Percentiles rank a stretch among this genome's conserved stretches.
Conservation (phyloP, 495 filamentous ascomycete species). For the Beverwykella pulmonaria region DNA sequence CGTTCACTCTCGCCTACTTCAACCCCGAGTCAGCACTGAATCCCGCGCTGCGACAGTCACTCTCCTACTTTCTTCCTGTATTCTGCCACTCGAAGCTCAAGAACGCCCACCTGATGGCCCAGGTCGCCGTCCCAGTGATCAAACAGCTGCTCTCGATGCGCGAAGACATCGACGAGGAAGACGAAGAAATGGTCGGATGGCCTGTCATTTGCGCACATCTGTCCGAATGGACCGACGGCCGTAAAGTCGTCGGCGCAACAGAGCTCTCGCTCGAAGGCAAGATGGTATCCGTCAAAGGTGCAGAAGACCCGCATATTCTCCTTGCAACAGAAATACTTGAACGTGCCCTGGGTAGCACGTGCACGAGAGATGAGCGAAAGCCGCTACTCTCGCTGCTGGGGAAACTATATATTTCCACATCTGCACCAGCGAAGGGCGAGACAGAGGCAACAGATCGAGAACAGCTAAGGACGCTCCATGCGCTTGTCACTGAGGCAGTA, state of each 20-base stretch:
- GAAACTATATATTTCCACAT: constrained; percentile 75
- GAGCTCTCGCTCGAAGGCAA: constrained; percentile 58
- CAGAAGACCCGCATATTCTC: constrained; percentile 68
- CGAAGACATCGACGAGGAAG: constrained; percentile 66
- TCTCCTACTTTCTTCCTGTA: constrained; percentile 95
- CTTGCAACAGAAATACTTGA: constrained; percentile 68
- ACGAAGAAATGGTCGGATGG: constrained; percentile 66
- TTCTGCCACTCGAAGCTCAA: constrained; percentile 82
- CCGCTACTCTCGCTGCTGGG: constrained; percentile 72
- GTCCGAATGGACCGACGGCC: constrained; percentile 93
- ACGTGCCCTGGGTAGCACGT: constrained; percentile 55
- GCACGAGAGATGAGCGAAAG: constrained; percentile 78
- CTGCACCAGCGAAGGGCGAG: constrained; percentile 13
- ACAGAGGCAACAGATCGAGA: constrained; percentile 10
- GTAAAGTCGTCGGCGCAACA: constrained; percentile 68
- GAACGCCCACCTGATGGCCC: constrained; percentile 78
- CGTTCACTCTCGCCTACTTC: constrained; percentile 83
- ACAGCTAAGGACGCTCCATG: constrained; percentile 43
- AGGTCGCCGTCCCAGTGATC: constrained; percentile 68
- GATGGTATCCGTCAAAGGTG: constrained; percentile 49
- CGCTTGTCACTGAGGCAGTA: constrained; percentile 38
- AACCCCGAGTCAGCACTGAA: constrained; percentile 82
- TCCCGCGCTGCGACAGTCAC: constrained; percentile 81
- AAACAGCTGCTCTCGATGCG: constrained; percentile 59
- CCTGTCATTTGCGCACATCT: constrained; percentile 75